Evolutionary conservation across 2,329 filamentous ascomycete species (phyloP).

Genomic region (Penicillium olsonii): DNA sequence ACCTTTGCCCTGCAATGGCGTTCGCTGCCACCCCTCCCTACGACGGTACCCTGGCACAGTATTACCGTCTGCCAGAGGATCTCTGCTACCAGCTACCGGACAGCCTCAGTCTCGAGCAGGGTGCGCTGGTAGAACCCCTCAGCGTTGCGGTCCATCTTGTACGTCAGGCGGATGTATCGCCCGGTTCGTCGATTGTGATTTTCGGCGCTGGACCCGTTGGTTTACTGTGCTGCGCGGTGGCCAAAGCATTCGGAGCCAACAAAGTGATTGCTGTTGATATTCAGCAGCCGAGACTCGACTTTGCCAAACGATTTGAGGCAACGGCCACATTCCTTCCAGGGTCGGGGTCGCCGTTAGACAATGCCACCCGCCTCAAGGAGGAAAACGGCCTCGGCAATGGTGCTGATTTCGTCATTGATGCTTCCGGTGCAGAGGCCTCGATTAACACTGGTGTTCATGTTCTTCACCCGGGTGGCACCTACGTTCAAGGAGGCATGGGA

Average conservation of each 20-base stretch:
- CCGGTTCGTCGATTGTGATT: constrained; percentile 78
- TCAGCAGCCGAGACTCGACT: constrained; percentile 73
- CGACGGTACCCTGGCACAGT: constrained; percentile 85
- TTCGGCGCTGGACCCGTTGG: constrained; percentile 89
- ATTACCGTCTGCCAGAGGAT: constrained; percentile 80
- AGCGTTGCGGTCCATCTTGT: constrained; percentile 84
- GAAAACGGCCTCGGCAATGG: constrained; percentile 65
- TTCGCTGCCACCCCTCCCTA: constrained; percentile 92
- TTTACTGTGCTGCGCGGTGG: constrained; percentile 82
- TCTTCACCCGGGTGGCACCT: constrained; percentile 70
- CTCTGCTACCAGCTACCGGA: constrained; percentile 91
- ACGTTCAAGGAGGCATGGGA: constrained; percentile 90
- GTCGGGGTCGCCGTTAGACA: constrained; percentile 66
- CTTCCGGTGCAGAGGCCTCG: constrained; percentile 73
- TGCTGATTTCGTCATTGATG: constrained; percentile 78
- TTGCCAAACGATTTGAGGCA: constrained; percentile 69
- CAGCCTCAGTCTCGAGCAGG: constrained; percentile 77
- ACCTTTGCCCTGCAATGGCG: constrained; percentile 82
- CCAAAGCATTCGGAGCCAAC: constrained; percentile 78
- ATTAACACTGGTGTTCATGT: constrained; percentile 74
- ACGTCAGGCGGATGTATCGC: constrained; percentile 69
- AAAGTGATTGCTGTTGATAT: constrained; percentile 90
- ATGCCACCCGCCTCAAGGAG: constrained; percentile 68
- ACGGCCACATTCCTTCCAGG: constrained; percentile 60
- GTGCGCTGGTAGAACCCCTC: constrained; percentile 85